These are phyloP conservation scores for Beauveria medogensis DNA, from an alignment of 2,329 filamentous ascomycete genomes.

Conservation along the genomic window DNA sequence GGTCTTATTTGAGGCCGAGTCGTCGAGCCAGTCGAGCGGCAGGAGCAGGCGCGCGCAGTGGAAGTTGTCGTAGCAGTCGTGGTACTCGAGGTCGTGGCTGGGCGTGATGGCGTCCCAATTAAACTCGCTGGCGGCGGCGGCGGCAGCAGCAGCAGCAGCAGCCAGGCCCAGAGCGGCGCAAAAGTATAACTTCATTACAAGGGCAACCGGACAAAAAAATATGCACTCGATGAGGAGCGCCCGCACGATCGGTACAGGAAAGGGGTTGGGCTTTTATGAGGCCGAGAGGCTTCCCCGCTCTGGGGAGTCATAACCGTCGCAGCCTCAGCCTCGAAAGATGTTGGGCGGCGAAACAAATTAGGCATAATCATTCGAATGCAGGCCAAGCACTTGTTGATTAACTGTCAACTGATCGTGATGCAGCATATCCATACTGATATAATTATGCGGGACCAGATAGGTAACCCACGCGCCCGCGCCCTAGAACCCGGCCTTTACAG, in stretches of 20 bases:
- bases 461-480: no score
- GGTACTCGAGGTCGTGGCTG: slow-evolving; percentile 27
- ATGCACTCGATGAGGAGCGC: neutral
- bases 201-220: no score
- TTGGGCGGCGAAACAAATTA: no score
- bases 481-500: no score
- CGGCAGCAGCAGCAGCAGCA: neutral
- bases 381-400: no score
- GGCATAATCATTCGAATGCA: no score
- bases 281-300: neutral
- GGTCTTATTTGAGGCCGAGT: slow-evolving; percentile 18
- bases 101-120: slow-evolving; percentile 30
- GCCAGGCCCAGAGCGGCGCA: neutral
- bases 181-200: neutral
- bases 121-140: slow-evolving; percentile 18
- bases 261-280: neutral
- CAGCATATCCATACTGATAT: no score
- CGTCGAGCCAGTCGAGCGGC: slow-evolving; percentile 34
- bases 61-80: slow-evolving; percentile 30
- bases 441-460: no score
- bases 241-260: neutral
- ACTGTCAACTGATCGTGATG: no score
- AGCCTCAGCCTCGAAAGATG: neutral
- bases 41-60: slow-evolving; percentile 35
- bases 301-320: neutral